Evolutionary conservation across 2,329 filamentous ascomycete genomes (phyloP).

Genomic region (Tolypocladium tropicale): DNA sequence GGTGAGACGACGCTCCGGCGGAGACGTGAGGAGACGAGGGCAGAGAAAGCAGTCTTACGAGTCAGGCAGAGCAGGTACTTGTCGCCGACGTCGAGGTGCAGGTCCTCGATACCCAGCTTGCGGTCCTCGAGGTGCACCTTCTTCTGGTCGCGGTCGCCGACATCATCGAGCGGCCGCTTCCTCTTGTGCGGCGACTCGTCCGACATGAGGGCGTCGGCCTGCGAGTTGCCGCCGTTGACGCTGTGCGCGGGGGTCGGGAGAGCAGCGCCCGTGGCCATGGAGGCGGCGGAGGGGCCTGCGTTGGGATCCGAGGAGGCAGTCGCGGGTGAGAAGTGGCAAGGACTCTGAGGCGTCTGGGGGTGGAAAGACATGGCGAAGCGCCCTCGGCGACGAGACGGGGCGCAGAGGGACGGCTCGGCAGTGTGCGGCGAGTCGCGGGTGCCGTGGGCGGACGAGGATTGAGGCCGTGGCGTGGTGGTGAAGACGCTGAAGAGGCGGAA

Average conservation of each 20-base stretch:
- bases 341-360: slow-evolving; percentile 58
- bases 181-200: slow-evolving; percentile 50
- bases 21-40: slow-evolving; percentile 13
- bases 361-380: slow-evolving; percentile 51
- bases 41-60: slow-evolving; percentile 50
- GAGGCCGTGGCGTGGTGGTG: slow-evolving; percentile 6
- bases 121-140: slow-evolving; percentile 53
- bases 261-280: slow-evolving; percentile 33
- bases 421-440: slow-evolving; percentile 18
- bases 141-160: slow-evolving; percentile 45
- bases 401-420: background rate
- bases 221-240: slow-evolving; percentile 44
- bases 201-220: slow-evolving; percentile 33
- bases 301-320: slow-evolving; percentile 37
- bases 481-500: too few relatives aligned
- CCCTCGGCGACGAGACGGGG: background rate
- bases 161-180: slow-evolving; percentile 48
- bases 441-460: background rate
- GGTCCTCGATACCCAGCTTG: slow-evolving; percentile 51
- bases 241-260: slow-evolving; percentile 54
- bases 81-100: slow-evolving; percentile 55
- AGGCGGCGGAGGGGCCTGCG: slow-evolving; percentile 40
- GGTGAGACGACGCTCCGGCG: background rate
- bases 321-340: slow-evolving; percentile 49
- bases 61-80: slow-evolving; percentile 58